Conservation (phyloP, 768 basidiomycete species). For the Psilocybe azurescens region DNA sequence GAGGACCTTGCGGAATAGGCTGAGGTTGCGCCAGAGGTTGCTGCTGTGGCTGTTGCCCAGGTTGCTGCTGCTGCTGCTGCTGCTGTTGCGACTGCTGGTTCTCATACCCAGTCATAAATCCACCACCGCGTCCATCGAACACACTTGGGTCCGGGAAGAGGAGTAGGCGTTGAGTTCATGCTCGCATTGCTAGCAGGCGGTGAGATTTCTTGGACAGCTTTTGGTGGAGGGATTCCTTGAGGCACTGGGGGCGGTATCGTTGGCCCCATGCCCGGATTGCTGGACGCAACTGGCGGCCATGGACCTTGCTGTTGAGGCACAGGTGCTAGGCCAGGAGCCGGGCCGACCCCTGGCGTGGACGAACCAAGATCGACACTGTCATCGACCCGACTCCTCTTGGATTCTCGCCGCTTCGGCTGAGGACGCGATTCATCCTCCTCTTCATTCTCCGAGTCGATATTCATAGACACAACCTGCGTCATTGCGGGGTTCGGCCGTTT, state of each 20-base stretch:
- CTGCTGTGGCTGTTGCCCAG: slow-evolving; percentile 18
- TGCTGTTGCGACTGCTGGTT: slow-evolving; percentile 5
- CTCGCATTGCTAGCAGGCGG: slow-evolving; percentile 15
- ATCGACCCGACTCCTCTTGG: slow-evolving; percentile 43
- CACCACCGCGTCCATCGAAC: slow-evolving; percentile 37
- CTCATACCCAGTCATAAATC: slow-evolving; percentile 28
- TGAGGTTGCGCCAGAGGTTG: slow-evolving; percentile 15
- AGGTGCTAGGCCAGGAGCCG: slow-evolving; percentile 22
- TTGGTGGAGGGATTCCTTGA: slow-evolving; percentile 27
- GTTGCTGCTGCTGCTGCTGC: slow-evolving; percentile 15
- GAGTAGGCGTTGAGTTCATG: slow-evolving; percentile 24
- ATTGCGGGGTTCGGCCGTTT: slow-evolving; percentile 61
- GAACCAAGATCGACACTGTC: slow-evolving; percentile 33
- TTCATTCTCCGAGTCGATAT: slow-evolving; percentile 26
- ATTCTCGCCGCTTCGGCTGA: slow-evolving; percentile 31
- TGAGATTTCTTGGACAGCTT: slow-evolving; percentile 16
- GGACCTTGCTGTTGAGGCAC: slow-evolving; percentile 32
- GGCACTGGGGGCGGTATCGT: slow-evolving; percentile 24
- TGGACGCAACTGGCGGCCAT: slow-evolving; percentile 10
- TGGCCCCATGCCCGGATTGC: slow-evolving; percentile 9
- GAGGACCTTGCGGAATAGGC: slow-evolving; percentile 10
- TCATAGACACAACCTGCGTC: slow-evolving; percentile 32
- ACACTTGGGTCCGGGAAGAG: slow-evolving; percentile 34
- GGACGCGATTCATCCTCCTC: slow-evolving; percentile 27
- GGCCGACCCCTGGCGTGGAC: slow-evolving; percentile 26